These are phyloP conservation scores for Erysimum cheiri DNA, from an alignment of 441 rosid genomes.

Conservation along the genomic window DNA sequence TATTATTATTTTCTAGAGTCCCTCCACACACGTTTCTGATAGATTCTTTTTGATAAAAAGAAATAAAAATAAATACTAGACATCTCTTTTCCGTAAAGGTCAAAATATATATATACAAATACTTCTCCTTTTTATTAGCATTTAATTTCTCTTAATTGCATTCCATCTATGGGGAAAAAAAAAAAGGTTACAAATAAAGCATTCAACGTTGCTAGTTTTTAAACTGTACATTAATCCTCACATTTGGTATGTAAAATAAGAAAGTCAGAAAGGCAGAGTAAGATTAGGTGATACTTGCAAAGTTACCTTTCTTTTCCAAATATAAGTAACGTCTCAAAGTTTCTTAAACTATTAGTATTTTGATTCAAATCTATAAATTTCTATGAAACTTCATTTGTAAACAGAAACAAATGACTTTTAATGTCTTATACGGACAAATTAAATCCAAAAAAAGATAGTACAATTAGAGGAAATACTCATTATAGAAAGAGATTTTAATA, in stretches of 20 bases:
- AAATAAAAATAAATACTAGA: background rate
- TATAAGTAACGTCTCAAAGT: conserved; percentile 29
- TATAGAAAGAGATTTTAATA: background rate
- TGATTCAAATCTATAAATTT: background rate
- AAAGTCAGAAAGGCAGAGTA: conserved; percentile 40
- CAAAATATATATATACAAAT: conserved; percentile 14
- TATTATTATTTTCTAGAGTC: conserved; percentile 22
- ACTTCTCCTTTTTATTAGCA: background rate
- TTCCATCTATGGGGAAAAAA: background rate
- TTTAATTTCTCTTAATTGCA: conserved; percentile 23
- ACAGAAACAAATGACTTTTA: background rate
- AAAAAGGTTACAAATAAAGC: background rate
- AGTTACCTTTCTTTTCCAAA: conserved; percentile 37
- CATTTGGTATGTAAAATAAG: conserved; percentile 31
- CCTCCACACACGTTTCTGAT: conserved; percentile 43
- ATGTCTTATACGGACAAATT: background rate
- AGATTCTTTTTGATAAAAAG: conserved; percentile 3
- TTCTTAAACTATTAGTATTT: background rate
- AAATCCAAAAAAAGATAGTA: background rate
- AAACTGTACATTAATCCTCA: background rate
- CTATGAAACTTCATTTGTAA: background rate
- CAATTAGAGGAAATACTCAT: background rate
- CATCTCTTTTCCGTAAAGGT: conserved; percentile 47
- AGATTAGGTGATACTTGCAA: conserved; percentile 36
- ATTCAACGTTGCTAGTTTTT: background rate